Conservation (phyloP, 1,284 basidiomycete genomes). For the Polyporus tsugae region DNA sequence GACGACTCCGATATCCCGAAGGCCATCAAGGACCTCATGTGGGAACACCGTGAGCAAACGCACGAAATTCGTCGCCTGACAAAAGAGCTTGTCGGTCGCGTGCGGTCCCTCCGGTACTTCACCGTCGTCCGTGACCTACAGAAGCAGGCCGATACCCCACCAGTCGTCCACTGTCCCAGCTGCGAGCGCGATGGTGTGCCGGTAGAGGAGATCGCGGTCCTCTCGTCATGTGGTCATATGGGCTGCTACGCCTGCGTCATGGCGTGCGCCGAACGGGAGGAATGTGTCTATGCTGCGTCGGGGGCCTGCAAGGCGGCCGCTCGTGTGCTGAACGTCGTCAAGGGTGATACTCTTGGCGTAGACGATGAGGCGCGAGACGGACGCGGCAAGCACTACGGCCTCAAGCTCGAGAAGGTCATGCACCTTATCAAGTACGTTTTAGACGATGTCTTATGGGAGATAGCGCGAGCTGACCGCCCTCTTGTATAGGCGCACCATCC, state of each 20-base stretch:
- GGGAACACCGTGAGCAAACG: slow-evolving; percentile 87
- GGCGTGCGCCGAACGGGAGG: slow-evolving; percentile 77
- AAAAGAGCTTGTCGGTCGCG: slow-evolving; percentile 89
- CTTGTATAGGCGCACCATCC: slow-evolving; percentile 65
- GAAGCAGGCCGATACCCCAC: slow-evolving; percentile 67
- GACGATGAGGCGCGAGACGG: slow-evolving; percentile 81
- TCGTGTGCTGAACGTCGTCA: slow-evolving; percentile 82
- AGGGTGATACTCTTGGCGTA: slow-evolving; percentile 82
- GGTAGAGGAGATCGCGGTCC: slow-evolving; percentile 78
- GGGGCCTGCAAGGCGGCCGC: slow-evolving; percentile 79
- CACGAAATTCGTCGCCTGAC: slow-evolving; percentile 85
- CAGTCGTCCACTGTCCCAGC: slow-evolving; percentile 65
- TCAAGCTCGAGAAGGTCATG: slow-evolving; percentile 88
- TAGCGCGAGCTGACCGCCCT: background rate
- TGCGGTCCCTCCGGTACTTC: slow-evolving; percentile 91
- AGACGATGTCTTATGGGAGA: background rate
- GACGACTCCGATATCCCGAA: slow-evolving; percentile 63
- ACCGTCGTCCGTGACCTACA: slow-evolving; percentile 90
- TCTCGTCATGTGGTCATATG: slow-evolving; percentile 91
- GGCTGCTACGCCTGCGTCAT: slow-evolving; percentile 82
- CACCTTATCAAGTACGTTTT: slow-evolving; percentile 78
- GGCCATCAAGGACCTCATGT: slow-evolving; percentile 68
- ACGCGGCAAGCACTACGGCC: slow-evolving; percentile 84
- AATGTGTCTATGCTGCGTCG: slow-evolving; percentile 77
- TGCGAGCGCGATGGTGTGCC: slow-evolving; percentile 67